A percentile compares a stretch with the other conserved stretches of the same genome.
Evolutionary conservation across 129 eudicot genomes (phyloP).

Genomic region (Chrysanthemum lavandulifolium): DNA sequence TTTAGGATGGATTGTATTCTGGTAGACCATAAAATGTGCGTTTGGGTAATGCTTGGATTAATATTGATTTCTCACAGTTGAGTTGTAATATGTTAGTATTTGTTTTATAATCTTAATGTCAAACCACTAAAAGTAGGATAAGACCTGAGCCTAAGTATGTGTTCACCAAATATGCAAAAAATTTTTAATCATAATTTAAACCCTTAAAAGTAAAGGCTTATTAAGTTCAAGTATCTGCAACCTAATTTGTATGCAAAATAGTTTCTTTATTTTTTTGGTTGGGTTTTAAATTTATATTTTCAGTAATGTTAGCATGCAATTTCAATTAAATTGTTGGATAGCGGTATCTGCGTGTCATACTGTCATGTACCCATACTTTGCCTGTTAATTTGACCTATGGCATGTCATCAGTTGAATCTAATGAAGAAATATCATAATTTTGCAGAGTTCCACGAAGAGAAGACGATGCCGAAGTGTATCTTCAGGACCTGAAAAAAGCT

Average conservation of each 20-base stretch:
- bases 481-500: conserved; percentile 42
- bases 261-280: not conserved
- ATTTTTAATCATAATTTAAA: too few relatives aligned
- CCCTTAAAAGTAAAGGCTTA: not conserved
- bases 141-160: too few relatives aligned
- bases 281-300: not conserved
- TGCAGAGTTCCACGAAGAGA: conserved; percentile 55
- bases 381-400: not conserved
- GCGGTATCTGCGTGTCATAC: too few relatives aligned
- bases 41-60: not conserved
- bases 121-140: too few relatives aligned
- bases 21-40: not conserved
- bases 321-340: not conserved
- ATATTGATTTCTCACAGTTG: not conserved
- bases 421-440: conserved; percentile 12
- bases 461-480: conserved; percentile 68
- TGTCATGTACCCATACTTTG: not conserved
- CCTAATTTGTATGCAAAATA: not conserved
- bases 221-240: not conserved
- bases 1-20: not conserved
- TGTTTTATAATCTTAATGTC: too few relatives aligned
- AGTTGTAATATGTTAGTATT: not conserved
- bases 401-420: not conserved
- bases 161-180: too few relatives aligned
- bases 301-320: not conserved